phyloP scores from a whole-genome alignment of 495 filamentous ascomycete species.

The Wilcoxina mikolae region DNA sequence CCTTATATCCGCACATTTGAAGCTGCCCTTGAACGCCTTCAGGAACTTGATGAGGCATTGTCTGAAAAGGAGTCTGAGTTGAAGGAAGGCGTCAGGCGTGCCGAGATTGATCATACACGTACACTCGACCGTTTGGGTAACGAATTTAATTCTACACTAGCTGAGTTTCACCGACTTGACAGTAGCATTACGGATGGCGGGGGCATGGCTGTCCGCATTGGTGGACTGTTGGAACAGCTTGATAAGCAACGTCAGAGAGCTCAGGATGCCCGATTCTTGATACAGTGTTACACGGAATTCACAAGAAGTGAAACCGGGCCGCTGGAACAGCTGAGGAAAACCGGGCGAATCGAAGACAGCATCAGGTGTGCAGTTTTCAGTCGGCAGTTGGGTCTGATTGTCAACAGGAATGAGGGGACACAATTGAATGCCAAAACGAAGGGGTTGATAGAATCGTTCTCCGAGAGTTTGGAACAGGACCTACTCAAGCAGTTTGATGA shows the following conservation, averaged over 20 bases:
- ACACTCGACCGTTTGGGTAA: slow-evolving; percentile 69
- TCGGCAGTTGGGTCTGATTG: slow-evolving; percentile 25
- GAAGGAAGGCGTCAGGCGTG: slow-evolving; percentile 70
- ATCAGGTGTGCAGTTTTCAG: slow-evolving; percentile 27
- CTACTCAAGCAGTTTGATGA: slow-evolving; percentile 91
- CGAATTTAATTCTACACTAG: slow-evolving; percentile 81
- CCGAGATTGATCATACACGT: slow-evolving; percentile 80
- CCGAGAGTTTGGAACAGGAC: slow-evolving; percentile 89
- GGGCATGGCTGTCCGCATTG: slow-evolving; percentile 85
- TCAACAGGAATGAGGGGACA: slow-evolving; percentile 26
- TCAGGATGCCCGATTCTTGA: slow-evolving; percentile 81
- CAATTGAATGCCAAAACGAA: slow-evolving; percentile 46
- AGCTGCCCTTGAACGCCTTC: slow-evolving; percentile 59
- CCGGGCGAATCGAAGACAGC: slow-evolving; percentile 26
- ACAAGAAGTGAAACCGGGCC: slow-evolving; percentile 35
- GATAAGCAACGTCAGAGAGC: slow-evolving; percentile 82
- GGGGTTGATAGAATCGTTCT: slow-evolving; percentile 92
- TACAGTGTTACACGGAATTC: slow-evolving; percentile 91
- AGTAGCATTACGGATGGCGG: slow-evolving; percentile 50
- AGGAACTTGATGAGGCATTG: slow-evolving; percentile 68
- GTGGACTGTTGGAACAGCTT: slow-evolving; percentile 80
- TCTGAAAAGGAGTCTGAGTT: slow-evolving; percentile 79
- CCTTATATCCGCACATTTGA: slow-evolving; percentile 93
- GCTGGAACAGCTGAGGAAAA: slow-evolving; percentile 30
- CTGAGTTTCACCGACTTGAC: slow-evolving; percentile 79